Evolutionary conservation across 257 asterid species (phyloP).

Genomic region (Linderniella brevidens): DNA sequence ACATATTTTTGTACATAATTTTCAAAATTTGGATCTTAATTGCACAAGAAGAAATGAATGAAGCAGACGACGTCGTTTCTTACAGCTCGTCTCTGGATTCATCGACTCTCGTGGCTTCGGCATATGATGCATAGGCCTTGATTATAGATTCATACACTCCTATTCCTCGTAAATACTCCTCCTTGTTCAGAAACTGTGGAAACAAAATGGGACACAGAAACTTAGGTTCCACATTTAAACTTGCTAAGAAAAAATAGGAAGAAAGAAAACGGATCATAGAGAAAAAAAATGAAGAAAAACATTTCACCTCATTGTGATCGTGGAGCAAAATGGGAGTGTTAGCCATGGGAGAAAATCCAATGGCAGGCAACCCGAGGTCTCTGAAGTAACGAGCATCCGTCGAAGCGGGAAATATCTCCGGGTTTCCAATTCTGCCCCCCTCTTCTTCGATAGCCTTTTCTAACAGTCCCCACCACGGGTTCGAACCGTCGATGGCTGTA

Average conservation of each 20-base stretch:
- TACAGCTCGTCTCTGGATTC: conserved; percentile 52
- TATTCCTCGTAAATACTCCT: conserved; percentile 76
- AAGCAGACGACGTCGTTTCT: conserved; percentile 1
- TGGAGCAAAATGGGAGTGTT: conserved; percentile 94
- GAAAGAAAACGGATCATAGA: neutral
- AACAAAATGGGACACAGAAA: conserved; percentile 5
- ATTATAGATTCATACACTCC: conserved; percentile 55
- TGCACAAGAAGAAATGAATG: too few species aligned
- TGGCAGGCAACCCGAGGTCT: conserved; percentile 58
- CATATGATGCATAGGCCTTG: conserved; percentile 56
- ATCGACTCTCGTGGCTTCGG: conserved; percentile 22
- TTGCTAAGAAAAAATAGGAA: too few species aligned
- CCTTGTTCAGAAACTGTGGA: conserved; percentile 81
- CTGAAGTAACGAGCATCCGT: conserved; percentile 90
- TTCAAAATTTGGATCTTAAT: too few species aligned
- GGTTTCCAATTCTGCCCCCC: conserved; percentile 52
- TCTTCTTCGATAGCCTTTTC: conserved; percentile 52
- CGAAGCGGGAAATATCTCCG: conserved; percentile 88
- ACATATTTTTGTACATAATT: too few species aligned
- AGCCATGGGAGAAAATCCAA: conserved; percentile 97
- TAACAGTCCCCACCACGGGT: conserved; percentile 81
- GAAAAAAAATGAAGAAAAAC: conserved; percentile 3
- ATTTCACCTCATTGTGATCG: conserved; percentile 82
- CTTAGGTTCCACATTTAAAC: conserved; percentile 1
- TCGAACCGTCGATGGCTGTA: conserved; percentile 55